Base-by-base conservation (phyloP, 345 rosid species). In the Boechera divaricarpa region DNA sequence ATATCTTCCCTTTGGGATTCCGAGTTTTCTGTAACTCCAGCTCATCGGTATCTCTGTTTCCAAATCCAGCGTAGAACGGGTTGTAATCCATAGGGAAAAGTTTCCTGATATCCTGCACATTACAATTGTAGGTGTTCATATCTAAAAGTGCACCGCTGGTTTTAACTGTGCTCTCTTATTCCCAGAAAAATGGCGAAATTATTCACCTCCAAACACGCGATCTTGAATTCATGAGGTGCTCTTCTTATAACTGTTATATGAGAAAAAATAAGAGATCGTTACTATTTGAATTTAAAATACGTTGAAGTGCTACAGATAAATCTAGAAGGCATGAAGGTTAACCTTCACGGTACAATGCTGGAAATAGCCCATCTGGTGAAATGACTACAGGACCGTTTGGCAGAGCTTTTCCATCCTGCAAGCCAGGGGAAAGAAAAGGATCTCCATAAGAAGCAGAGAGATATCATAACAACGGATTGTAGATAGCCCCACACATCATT, bases 161-260 rank as follows among this genome's bases (percentile, higher is more conserved):
- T 44, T 61, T 15, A 15, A 44, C 5, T 36, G 0, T 41, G 63
- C 7, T 41, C 68, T 54, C 24, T 63, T 3, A 63, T 41, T 47
- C 33, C 41, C 7, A 11, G 21, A 6, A 59, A 51, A 59, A 16
- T 4, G 35, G 9, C 4, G 38, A 2, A 63, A 41, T 38, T 51
- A 39, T 56, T 66, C 86, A 89, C 98, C 98, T 93, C 89, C 69
- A 93, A 74, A 83, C 98, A 93, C 4, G 97, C 97, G 44, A 93
- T 93, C 82, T 93, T 93, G 86, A 93, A 93, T 70, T 93, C 97
- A 32, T 93, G 98, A 45, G 98, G 98, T 28, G 98, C 93, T 81
- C 97, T 87, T 84, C 98, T 82, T 73, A 93, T 91, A 28, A 93
- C 98, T 93, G 87, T 56, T 79, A 83, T 38, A 9, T 38, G 10